Conservation (phyloP, 257 asterid species). For the Scutellaria minor region DNA sequence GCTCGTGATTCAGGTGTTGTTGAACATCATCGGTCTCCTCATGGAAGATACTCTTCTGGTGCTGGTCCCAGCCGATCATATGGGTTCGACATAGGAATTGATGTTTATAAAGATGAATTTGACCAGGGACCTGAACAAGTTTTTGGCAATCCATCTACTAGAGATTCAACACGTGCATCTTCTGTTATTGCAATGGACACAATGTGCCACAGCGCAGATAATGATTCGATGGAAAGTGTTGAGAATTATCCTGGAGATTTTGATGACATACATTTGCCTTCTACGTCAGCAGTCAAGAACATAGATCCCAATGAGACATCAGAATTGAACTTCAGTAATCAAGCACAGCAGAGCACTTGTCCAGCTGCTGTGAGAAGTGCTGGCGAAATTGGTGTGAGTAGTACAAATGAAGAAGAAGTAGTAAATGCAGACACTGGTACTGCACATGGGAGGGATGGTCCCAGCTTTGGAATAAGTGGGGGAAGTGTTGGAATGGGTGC, state of each 20-base stretch:
- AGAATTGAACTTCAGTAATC: conserved; percentile 90
- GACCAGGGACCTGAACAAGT: conserved; percentile 63
- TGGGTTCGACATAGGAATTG: conserved; percentile 65
- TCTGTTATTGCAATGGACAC: conserved; percentile 99
- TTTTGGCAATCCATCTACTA: conserved; percentile 61
- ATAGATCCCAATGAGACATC: conserved; percentile 76
- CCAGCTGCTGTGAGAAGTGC: conserved; percentile 75
- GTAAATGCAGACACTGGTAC: conserved; percentile 86
- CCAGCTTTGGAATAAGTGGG: conserved; percentile 91
- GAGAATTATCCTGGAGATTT: conserved; percentile 86
- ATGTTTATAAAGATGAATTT: conserved; percentile 62
- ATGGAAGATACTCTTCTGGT: conserved; percentile 65
- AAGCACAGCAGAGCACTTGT: conserved; percentile 92
- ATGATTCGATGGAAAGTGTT: conserved; percentile 97
- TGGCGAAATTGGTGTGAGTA: conserved; percentile 93
- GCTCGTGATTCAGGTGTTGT: conserved; percentile 60
- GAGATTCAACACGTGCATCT: conserved; percentile 80
- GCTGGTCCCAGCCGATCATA: conserved; percentile 91
- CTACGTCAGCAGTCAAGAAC: conserved; percentile 69
- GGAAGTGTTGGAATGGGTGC: conserved; percentile 99
- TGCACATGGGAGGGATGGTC: conserved; percentile 81
- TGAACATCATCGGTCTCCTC: conserved; percentile 50
- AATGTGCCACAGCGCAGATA: conserved; percentile 62
- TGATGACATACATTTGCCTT: conserved; percentile 77
- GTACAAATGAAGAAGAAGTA: conserved; percentile 97